A percentile compares a stretch with the other conserved stretches of the same genome.
These are phyloP conservation scores for Cantharellus anzutake DNA, from an alignment of 768 basidiomycete genomes.

Conservation along the genomic window DNA sequence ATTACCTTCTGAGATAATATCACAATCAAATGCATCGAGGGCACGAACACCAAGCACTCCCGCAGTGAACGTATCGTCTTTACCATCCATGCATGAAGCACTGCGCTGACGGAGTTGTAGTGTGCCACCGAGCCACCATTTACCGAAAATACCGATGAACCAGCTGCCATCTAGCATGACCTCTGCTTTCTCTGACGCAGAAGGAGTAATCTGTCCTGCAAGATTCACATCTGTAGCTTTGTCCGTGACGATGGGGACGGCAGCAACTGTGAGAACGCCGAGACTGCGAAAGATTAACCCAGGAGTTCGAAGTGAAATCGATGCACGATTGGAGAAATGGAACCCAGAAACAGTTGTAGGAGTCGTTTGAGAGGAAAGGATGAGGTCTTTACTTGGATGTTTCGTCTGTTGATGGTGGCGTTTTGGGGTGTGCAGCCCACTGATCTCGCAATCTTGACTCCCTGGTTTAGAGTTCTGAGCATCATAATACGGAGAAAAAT, in stretches of 20 bases:
- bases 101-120: constrained; percentile 25
- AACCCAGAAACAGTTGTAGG: constrained; percentile 25
- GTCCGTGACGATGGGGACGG: constrained; percentile 39
- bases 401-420: background rate
- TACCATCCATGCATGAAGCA: background rate
- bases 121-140: constrained; percentile 77
- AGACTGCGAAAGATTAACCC: constrained; percentile 75
- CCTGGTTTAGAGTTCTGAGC: constrained; percentile 33
- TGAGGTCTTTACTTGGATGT: background rate
- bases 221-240: background rate
- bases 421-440: background rate
- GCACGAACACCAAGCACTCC: constrained; percentile 62
- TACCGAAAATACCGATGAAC: constrained; percentile 82
- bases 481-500: constrained; percentile 72
- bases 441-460: constrained; percentile 13
- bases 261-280: constrained; percentile 73
- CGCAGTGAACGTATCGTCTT: constrained; percentile 12
- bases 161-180: constrained; percentile 40
- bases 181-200: background rate
- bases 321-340: constrained; percentile 84
- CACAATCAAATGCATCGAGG: constrained; percentile 28
- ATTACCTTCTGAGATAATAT: constrained; percentile 9
- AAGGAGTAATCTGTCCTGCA: background rate
- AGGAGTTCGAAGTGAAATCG: constrained; percentile 82
- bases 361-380: background rate